These are phyloP conservation scores for Clarireedia homoeocarpa DNA, from an alignment of 2,329 filamentous ascomycete species.

Conservation along the genomic window DNA sequence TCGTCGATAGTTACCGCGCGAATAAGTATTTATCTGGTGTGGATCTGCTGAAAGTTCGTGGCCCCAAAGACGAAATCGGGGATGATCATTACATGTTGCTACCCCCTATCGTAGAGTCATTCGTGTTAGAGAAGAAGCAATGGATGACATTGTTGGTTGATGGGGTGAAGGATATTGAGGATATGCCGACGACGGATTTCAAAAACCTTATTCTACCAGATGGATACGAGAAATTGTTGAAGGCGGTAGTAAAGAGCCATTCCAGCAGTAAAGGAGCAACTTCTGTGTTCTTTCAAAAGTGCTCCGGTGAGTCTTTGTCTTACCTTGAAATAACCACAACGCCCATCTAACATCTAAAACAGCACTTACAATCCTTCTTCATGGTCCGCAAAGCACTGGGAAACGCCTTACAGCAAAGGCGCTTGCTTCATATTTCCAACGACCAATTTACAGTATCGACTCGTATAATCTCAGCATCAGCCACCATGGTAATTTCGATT, in stretches of 20 bases:
- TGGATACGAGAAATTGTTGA: not conserved
- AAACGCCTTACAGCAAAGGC: not conserved
- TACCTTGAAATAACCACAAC: not conserved
- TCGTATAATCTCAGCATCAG: not conserved
- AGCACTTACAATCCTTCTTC: not conserved
- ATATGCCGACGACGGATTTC: not conserved
- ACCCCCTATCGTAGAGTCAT: not conserved
- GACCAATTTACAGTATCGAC: not conserved
- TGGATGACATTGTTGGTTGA: not conserved
- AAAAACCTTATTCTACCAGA: not conserved
- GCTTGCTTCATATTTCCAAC: not conserved
- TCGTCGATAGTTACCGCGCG: not conserved
- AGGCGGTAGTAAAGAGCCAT: not conserved
- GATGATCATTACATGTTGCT: not conserved
- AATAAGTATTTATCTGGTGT: not conserved
- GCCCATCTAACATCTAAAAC: not conserved
- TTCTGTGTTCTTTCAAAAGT: rapidly evolving
- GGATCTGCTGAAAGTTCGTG: not conserved
- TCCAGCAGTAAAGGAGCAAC: not conserved
- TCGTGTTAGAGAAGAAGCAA: not conserved
- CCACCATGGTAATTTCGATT: not conserved
- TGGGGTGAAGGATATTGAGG: not conserved
- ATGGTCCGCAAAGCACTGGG: not conserved
- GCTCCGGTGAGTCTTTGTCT: not conserved
- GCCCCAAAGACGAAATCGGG: not conserved